Conservation (phyloP, 1,284 basidiomycete species). For the Laetiporus sulphureus region DNA sequence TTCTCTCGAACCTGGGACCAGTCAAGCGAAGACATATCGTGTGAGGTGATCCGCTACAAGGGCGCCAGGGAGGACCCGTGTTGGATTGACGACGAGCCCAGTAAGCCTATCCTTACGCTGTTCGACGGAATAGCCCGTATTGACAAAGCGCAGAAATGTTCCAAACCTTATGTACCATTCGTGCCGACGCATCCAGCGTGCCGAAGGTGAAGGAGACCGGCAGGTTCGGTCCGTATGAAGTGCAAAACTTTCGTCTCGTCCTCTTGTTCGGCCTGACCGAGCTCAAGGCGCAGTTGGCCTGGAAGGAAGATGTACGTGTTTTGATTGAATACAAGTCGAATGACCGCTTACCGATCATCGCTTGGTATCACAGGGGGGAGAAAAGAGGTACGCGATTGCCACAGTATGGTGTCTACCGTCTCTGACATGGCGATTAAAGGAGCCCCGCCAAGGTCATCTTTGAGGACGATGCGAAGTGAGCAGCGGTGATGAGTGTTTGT, state of each 20-base stretch:
- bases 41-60: constrained; percentile 35
- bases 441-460: too few species aligned
- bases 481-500: too few species aligned
- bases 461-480: too few species aligned
- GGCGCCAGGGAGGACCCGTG: constrained; percentile 29
- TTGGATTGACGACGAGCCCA: constrained; percentile 40
- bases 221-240: constrained; percentile 27
- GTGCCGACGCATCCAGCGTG: constrained; percentile 34
- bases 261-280: constrained; percentile 44
- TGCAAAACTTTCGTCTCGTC: constrained; percentile 37
- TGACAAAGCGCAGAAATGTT: constrained; percentile 32
- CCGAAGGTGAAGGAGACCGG: constrained; percentile 13
- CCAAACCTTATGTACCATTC: constrained; percentile 35
- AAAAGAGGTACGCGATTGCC: too few species aligned
- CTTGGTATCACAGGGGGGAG: too few species aligned
- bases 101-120: too few species aligned
- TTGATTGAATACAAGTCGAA: too few species aligned
- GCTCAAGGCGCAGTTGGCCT: constrained; percentile 37
- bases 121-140: too few species aligned
- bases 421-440: too few species aligned
- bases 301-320: constrained; percentile 33
- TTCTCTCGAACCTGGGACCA: constrained; percentile 28
- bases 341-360: too few species aligned
- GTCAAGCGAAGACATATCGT: constrained; percentile 21
- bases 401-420: too few species aligned